These are phyloP conservation scores for Fusarium praegraminearum DNA, from an alignment of 2,329 filamentous ascomycete species.

Conservation along the genomic window DNA sequence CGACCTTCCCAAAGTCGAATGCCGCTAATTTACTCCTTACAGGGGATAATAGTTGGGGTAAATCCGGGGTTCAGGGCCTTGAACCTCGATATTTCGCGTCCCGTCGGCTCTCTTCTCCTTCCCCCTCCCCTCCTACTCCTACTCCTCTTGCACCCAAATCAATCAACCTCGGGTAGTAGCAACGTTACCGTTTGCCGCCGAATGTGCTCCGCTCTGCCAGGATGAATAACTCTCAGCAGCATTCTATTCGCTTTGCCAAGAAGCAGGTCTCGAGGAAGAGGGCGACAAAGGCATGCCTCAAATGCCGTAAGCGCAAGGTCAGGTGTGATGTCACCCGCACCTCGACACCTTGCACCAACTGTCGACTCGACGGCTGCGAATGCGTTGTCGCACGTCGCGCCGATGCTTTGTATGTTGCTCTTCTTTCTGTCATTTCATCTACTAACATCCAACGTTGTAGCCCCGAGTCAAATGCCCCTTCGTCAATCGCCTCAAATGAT, in stretches of 20 bases:
- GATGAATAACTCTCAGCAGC: constrained; percentile 34
- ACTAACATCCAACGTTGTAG: background rate
- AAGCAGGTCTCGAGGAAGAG: constrained; percentile 39
- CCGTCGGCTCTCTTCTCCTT: background rate
- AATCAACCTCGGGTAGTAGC: constrained; percentile 28
- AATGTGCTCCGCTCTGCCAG: constrained; percentile 18
- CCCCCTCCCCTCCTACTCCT: background rate
- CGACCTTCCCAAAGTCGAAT: background rate
- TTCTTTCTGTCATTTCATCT: rapidly evolving
- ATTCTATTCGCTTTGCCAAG: constrained; percentile 37
- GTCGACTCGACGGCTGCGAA: constrained; percentile 36
- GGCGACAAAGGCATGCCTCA: constrained; percentile 41
- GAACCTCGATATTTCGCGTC: constrained; percentile 9
- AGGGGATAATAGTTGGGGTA: constrained; percentile 21
- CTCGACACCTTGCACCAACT: constrained; percentile 39
- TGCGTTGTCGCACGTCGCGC: constrained; percentile 34
- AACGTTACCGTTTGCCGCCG: background rate
- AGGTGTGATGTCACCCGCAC: constrained; percentile 42
- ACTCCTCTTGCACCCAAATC: constrained; percentile 3
- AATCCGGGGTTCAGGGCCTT: constrained; percentile 27
- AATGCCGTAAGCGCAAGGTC: constrained; percentile 40
- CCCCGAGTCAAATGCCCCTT: constrained; percentile 5
- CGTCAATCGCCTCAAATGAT: background rate
- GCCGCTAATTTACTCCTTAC: constrained; percentile 17
- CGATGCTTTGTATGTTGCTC: constrained; percentile 18